Conservation (phyloP, 805 yeast species). For the Candida pini region DNA sequence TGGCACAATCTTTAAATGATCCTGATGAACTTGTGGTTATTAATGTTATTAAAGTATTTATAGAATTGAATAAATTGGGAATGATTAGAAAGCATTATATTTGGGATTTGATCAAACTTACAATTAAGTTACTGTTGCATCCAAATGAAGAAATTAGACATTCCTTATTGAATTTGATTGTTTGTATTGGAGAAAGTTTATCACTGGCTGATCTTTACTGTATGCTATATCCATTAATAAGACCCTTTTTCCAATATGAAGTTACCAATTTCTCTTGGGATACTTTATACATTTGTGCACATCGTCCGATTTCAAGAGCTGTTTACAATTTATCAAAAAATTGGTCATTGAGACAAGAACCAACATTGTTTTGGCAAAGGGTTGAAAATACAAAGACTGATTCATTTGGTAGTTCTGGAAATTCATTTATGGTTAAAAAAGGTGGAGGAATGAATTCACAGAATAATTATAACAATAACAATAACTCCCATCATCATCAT, state of each 20-base stretch:
- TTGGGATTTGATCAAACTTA: conserved; percentile 49
- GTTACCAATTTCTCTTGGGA: conserved; percentile 63
- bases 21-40: conserved; percentile 78
- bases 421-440: conserved; percentile 28
- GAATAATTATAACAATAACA: neutral
- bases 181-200: conserved; percentile 56
- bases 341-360: conserved; percentile 67
- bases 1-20: conserved; percentile 79
- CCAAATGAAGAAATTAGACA: conserved; percentile 87
- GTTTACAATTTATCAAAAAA: conserved; percentile 57
- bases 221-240: conserved; percentile 71
- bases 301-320: conserved; percentile 59
- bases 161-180: conserved; percentile 53
- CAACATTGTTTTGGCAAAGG: conserved; percentile 78
- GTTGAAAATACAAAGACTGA: conserved; percentile 30
- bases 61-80: conserved; percentile 52
- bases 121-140: conserved; percentile 62
- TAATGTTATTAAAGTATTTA: conserved; percentile 55
- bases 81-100: conserved; percentile 43
- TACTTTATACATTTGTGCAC: conserved; percentile 58
- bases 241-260: conserved; percentile 74
- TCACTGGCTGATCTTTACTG: conserved; percentile 79
- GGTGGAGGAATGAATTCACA: too few species aligned
- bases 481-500: neutral
- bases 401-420: conserved; percentile 40